phyloP scores from a whole-genome alignment of 305 asterid species.

The Solanum hybrid region DNA sequence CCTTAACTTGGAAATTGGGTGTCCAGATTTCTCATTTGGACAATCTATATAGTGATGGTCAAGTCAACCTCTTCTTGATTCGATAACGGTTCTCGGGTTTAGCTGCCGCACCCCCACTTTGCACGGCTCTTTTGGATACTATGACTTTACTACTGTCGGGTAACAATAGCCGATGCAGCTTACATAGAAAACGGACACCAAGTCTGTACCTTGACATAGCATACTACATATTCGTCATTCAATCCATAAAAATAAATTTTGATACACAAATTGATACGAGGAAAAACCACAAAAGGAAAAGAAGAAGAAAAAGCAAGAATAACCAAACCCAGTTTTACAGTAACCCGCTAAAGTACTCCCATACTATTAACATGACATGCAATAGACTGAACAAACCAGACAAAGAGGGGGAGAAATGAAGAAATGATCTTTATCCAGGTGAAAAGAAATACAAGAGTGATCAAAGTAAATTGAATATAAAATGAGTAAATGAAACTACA shows the following conservation, averaged over 20 bases:
- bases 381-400: not conserved
- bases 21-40: not conserved
- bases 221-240: not conserved
- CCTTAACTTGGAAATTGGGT: not conserved
- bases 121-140: not conserved
- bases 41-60: not conserved
- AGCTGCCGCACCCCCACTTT: not conserved
- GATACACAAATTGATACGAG: not conserved
- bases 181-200: not conserved
- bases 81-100: not conserved
- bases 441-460: not conserved
- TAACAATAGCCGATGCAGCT: not conserved
- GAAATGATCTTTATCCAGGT: not conserved
- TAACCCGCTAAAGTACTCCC: not conserved
- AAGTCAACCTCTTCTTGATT: not conserved
- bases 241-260: not conserved
- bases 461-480: not conserved
- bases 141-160: not conserved
- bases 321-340: not conserved
- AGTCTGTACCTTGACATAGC: not conserved
- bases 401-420: not conserved
- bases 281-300: not conserved
- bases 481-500: not conserved
- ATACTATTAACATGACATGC: not conserved
- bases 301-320: not conserved